Evolutionary conservation across 495 filamentous ascomycete genomes (phyloP).

Genomic region (Poronia punctata): DNA sequence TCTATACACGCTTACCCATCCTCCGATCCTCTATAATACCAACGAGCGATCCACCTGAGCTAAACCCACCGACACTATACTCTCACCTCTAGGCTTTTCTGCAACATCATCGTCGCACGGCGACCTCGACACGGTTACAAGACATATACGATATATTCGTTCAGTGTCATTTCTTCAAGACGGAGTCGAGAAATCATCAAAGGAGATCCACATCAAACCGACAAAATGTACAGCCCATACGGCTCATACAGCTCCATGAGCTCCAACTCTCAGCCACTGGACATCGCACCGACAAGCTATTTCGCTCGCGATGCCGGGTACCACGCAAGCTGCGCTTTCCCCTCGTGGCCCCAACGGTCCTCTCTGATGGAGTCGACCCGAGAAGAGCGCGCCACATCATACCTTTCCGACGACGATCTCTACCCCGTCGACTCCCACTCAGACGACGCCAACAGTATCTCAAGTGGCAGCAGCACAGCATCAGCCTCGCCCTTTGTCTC

Average conservation of each 20-base stretch:
- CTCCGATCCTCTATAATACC: not conserved
- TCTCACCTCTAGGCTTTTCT: not conserved
- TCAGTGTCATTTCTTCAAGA: too few species aligned
- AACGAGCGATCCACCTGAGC: not conserved
- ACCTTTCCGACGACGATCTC: constrained; percentile 46
- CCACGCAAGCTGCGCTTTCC: constrained; percentile 40
- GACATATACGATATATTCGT: too few species aligned
- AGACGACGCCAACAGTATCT: constrained; percentile 39
- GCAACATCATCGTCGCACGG: not conserved
- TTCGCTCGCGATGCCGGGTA: constrained; percentile 26
- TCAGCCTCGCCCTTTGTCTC: constrained; percentile 29
- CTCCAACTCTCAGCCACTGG: constrained; percentile 42
- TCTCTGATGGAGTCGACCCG: constrained; percentile 33
- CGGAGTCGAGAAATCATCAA: too few species aligned
- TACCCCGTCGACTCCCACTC: constrained; percentile 30
- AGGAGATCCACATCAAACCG: not conserved
- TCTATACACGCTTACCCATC: not conserved
- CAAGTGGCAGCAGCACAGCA: constrained; percentile 36
- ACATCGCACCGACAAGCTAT: constrained; percentile 41
- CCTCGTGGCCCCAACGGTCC: constrained; percentile 43
- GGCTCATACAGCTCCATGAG: constrained; percentile 37
- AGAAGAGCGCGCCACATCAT: constrained; percentile 38
- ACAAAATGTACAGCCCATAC: constrained; percentile 41
- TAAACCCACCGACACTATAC: not conserved
- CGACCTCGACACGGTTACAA: not conserved